Conservation (phyloP, 208 protist genomes). For the Leishmania guyanensis region DNA sequence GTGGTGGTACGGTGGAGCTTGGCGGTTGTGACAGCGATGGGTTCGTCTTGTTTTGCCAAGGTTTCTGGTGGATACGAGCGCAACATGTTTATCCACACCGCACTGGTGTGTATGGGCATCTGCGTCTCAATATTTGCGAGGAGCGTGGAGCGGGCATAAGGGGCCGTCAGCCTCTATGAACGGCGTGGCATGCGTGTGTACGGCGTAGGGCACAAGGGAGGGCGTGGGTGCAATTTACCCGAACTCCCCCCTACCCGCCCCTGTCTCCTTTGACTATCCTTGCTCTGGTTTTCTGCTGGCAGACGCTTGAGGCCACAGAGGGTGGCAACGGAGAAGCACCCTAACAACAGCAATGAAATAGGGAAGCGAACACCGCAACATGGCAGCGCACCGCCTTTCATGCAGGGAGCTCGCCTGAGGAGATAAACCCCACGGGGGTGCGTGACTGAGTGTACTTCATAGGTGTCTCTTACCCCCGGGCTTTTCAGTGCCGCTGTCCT, state of each 20-base stretch:
- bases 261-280: not conserved
- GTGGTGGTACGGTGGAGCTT: no score
- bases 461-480: not conserved
- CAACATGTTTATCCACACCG: no score
- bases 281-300: not conserved
- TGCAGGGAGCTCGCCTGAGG: not conserved
- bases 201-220: not conserved
- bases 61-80: no score
- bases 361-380: not conserved
- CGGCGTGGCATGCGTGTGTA: not conserved
- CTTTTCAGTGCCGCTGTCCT: not conserved
- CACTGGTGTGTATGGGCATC: no score
- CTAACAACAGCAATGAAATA: not conserved
- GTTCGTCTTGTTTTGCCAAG: no score
- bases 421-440: not conserved
- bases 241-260: not conserved
- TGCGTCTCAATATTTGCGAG: no score
- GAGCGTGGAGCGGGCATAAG: no score
- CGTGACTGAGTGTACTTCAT: not conserved
- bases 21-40: no score
- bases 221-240: not conserved
- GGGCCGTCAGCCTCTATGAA: no score
- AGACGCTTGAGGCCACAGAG: not conserved
- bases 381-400: not conserved
- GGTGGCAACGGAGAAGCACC: not conserved